Evolutionary conservation across 805 yeast species (phyloP).

Genomic region (Candida nanaspora): DNA sequence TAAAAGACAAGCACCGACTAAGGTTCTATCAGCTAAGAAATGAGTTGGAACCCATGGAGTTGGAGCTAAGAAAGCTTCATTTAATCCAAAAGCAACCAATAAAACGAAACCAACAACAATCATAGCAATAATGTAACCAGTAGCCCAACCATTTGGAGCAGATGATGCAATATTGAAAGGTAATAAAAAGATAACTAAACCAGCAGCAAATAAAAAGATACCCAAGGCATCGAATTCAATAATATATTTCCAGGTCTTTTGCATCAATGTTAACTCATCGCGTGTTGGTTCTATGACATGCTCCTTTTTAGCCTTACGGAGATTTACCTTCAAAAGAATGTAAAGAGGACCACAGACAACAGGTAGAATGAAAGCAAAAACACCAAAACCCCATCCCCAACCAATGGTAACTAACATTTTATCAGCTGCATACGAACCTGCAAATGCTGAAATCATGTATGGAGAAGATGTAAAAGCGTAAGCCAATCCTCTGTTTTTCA

Average conservation of each 20-base stretch:
- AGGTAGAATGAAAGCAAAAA: neutral
- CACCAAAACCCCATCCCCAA: neutral
- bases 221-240: constrained; percentile 20
- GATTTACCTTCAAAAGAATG: neutral
- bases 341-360: neutral
- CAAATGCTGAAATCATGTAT: neutral
- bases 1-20: neutral
- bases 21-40: neutral
- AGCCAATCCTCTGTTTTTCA: neutral
- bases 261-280: neutral
- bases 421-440: neutral
- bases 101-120: constrained; percentile 22
- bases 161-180: constrained; percentile 27
- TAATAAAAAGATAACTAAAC: constrained; percentile 27
- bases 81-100: constrained; percentile 17
- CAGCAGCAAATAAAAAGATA: constrained; percentile 27
- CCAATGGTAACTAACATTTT: neutral
- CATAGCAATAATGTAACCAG: constrained; percentile 28
- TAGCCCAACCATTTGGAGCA: constrained; percentile 27
- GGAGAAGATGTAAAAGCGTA: neutral
- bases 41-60: constrained; percentile 20
- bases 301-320: neutral
- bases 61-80: constrained; percentile 26
- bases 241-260: neutral
- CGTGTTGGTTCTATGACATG: neutral